These are phyloP conservation scores for Cucurbita moschata DNA, from an alignment of 306 rosid genomes.

Conservation along the genomic window DNA sequence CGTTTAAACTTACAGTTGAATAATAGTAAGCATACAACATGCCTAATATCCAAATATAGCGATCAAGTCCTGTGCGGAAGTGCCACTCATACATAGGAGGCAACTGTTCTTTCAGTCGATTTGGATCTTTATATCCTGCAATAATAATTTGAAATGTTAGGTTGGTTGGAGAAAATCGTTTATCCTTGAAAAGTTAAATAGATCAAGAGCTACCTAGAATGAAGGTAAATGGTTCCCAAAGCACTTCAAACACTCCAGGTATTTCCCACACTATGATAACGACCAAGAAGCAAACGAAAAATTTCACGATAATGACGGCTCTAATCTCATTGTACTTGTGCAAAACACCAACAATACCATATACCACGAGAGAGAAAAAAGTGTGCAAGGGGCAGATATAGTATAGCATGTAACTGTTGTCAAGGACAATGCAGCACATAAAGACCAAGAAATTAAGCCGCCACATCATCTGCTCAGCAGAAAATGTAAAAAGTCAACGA, in stretches of 20 bases:
- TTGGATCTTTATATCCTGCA: slow-evolving; percentile 17
- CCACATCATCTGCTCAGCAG: slow-evolving; percentile 93
- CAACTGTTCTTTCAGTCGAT: slow-evolving; percentile 20
- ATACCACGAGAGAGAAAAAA: slow-evolving; percentile 86
- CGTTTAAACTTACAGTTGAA: slow-evolving; percentile 52
- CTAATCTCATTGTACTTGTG: slow-evolving; percentile 75
- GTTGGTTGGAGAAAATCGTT: not conserved
- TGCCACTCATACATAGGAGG: slow-evolving; percentile 84
- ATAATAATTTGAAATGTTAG: slow-evolving; percentile 2
- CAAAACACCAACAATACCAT: slow-evolving; percentile 67
- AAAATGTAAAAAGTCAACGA: slow-evolving; percentile 6
- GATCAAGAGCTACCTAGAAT: slow-evolving; percentile 33
- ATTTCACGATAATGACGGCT: slow-evolving; percentile 54
- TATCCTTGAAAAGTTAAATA: not conserved
- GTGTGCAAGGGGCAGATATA: slow-evolving; percentile 99
- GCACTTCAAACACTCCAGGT: slow-evolving; percentile 82
- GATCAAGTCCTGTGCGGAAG: slow-evolving; percentile 94
- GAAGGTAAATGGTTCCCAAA: slow-evolving; percentile 83
- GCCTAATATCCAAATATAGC: slow-evolving; percentile 94
- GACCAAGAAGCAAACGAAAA: slow-evolving; percentile 57
- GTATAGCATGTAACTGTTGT: slow-evolving; percentile 88
- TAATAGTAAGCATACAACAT: slow-evolving; percentile 95
- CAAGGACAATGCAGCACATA: slow-evolving; percentile 61
- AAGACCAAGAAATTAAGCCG: slow-evolving; percentile 89
- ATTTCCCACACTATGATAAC: slow-evolving; percentile 83